phyloP scores from a whole-genome alignment of 2,329 filamentous ascomycete genomes.

The Colletotrichum sp. region DNA sequence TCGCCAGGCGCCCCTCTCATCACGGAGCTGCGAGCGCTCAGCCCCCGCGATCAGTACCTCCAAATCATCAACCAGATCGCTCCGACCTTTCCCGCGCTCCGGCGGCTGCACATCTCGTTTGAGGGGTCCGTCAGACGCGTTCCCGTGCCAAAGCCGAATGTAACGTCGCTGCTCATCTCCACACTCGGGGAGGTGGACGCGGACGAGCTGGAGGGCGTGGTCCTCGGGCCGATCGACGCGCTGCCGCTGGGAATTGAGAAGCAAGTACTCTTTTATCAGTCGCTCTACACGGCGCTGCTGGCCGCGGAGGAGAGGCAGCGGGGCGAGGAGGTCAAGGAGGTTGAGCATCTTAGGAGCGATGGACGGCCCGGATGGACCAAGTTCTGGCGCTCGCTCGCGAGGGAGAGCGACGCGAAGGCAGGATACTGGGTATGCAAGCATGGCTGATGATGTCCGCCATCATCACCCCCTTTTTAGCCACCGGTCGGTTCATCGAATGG shows the following conservation, averaged over 20 bases:
- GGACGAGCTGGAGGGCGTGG: neutral
- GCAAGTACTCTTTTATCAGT: slow-evolving; percentile 19
- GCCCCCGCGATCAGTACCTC: slow-evolving; percentile 10
- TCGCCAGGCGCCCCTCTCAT: neutral
- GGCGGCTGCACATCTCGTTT: slow-evolving; percentile 17
- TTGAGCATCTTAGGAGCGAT: slow-evolving; percentile 14
- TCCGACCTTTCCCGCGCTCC: slow-evolving; percentile 16
- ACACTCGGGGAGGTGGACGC: slow-evolving; percentile 15
- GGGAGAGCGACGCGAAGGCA: neutral
- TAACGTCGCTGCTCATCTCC: slow-evolving; percentile 16
- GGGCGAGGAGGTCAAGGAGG: slow-evolving; percentile 3
- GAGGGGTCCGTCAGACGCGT: slow-evolving; percentile 19
- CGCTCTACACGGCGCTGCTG: slow-evolving; percentile 13
- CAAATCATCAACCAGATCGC: slow-evolving; percentile 4
- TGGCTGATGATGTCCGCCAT: neutral
- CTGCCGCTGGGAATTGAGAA: slow-evolving; percentile 3
- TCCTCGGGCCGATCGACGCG: slow-evolving; percentile 13
- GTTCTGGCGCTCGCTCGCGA: slow-evolving; percentile 16
- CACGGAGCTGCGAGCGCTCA: neutral
- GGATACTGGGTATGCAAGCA: slow-evolving; percentile 23
- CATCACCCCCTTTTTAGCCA: neutral
- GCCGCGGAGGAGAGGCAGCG: neutral
- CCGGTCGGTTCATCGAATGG: neutral
- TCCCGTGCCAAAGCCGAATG: slow-evolving; percentile 14
- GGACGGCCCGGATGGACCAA: slow-evolving; percentile 20